These are phyloP conservation scores for Seiridium cupressi DNA, from an alignment of 2,329 filamentous ascomycete species.

Conservation along the genomic window DNA sequence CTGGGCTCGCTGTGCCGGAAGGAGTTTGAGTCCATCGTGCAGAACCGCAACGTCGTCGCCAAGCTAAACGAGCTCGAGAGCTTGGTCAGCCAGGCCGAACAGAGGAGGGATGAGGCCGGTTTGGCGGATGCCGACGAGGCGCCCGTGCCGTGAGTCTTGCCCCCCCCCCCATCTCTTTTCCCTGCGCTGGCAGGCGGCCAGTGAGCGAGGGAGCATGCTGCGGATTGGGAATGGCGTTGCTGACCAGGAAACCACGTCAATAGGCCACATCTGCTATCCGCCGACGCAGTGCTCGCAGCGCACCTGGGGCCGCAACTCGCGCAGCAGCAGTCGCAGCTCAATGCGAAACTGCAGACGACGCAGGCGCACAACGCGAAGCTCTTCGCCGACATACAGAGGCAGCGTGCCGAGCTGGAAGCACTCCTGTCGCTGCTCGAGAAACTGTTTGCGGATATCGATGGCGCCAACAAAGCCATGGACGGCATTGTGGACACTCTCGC, in stretches of 20 bases:
- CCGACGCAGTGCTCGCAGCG: conserved; percentile 49
- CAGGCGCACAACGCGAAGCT: conserved; percentile 56
- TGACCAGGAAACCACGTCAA: neutral
- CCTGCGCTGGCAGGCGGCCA: no score
- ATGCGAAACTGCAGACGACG: conserved; percentile 54
- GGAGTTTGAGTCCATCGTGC: conserved; percentile 57
- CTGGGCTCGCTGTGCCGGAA: conserved; percentile 53
- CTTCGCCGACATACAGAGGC: conserved; percentile 47
- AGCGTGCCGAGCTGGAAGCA: conserved; percentile 53
- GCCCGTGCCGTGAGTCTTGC: conserved; percentile 44
- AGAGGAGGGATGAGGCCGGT: conserved; percentile 31
- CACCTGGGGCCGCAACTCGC: conserved; percentile 54
- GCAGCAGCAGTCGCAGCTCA: conserved; percentile 54
- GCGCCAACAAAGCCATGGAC: conserved; percentile 41
- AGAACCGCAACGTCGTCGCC: conserved; percentile 49
- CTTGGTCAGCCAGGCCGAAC: conserved; percentile 50
- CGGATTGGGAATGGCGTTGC: neutral
- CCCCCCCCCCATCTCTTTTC: neutral
- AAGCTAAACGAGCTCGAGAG: conserved; percentile 59
- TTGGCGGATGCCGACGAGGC: conserved; percentile 18
- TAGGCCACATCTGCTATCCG: conserved; percentile 55
- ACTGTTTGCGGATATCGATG: conserved; percentile 52
- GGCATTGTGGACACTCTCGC: conserved; percentile 47
- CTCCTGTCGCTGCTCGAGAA: conserved; percentile 50
- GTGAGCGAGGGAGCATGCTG: neutral